Evolutionary conservation across 2,329 filamentous ascomycete genomes (phyloP), one percentile per base, ranked within the genome.

Genomic region (Pleurostoma richardsiae): DNA sequence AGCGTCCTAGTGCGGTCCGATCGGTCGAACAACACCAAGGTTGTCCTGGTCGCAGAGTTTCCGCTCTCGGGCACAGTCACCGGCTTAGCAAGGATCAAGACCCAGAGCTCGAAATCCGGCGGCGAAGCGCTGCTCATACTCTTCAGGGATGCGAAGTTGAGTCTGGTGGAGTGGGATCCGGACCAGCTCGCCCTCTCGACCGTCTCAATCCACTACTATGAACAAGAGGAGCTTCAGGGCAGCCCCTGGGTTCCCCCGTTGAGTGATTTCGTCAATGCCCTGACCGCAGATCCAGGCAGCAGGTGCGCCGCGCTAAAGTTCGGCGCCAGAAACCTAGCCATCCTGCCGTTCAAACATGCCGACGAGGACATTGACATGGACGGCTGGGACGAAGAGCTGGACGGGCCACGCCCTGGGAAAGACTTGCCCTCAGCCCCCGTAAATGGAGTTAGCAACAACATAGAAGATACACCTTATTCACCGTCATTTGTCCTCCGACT

Each of bases 181-280:
- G 82, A 86, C 62, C 83, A 82, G 55, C 78, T 88, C 66, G 80
- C 81, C 44, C 83, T 97, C 57, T 84, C 86, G 57, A 97, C 92
- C 45, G 82, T 94, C 52, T 97, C 92, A 44, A 92, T 99, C 59
- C 94, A 99, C 71, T 97, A 91, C 74, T 99, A 97, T 69, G 94
- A 99, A 66, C 88, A 94, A 64, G 91, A 96, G 61, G 91, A 96
- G 62, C 74, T 92, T 51, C 82, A 86, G 54, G 83, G 86, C 45
- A 86, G 82, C 52, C 91, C 92, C 0, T 96, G 90, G 86, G 83
- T 86, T 43, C 79, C 86, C 44, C 80, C 86, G 46, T 71, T 95
- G 59, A 82, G 81, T 62, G 81, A 87, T 52, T 90, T 86, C 62
- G 79, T 83, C 65, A 96, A 87, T 64, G 87, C 88, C 58, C 73